These are phyloP conservation scores for Verbena officinalis DNA, from an alignment of 257 asterid species.

Conservation along the genomic window DNA sequence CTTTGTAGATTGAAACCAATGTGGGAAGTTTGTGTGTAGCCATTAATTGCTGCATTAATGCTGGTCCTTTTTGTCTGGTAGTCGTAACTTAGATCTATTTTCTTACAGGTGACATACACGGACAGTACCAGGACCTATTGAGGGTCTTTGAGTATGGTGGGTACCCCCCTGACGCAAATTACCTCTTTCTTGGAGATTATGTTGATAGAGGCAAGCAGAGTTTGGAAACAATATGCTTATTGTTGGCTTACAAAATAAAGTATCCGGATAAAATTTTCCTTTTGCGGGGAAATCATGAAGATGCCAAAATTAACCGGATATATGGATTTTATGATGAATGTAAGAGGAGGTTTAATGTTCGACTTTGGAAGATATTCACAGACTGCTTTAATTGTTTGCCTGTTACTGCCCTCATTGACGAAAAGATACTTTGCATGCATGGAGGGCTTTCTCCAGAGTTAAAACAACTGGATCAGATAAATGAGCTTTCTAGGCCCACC, in stretches of 20 bases:
- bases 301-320: conserved; percentile 77
- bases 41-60: no score
- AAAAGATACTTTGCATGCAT: conserved; percentile 78
- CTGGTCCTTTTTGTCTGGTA: no score
- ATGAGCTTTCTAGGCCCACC: conserved; percentile 57
- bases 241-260: conserved; percentile 71
- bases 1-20: conserved; percentile 13
- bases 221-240: conserved; percentile 80
- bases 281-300: conserved; percentile 84
- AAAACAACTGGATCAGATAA: conserved; percentile 53
- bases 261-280: conserved; percentile 68
- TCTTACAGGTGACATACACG: conserved; percentile 78
- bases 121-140: conserved; percentile 77
- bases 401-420: conserved; percentile 74
- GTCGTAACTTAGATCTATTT: no score
- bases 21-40: no score
- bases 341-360: conserved; percentile 75
- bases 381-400: conserved; percentile 82
- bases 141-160: conserved; percentile 81
- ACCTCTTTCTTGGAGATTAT: conserved; percentile 82
- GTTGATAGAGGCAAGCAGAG: conserved; percentile 89
- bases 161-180: conserved; percentile 66
- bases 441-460: conserved; percentile 82
- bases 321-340: conserved; percentile 86
- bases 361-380: no score